Base-by-base conservation (phyloP, 495 filamentous ascomycete species). In the Penicillium verhagenii region DNA sequence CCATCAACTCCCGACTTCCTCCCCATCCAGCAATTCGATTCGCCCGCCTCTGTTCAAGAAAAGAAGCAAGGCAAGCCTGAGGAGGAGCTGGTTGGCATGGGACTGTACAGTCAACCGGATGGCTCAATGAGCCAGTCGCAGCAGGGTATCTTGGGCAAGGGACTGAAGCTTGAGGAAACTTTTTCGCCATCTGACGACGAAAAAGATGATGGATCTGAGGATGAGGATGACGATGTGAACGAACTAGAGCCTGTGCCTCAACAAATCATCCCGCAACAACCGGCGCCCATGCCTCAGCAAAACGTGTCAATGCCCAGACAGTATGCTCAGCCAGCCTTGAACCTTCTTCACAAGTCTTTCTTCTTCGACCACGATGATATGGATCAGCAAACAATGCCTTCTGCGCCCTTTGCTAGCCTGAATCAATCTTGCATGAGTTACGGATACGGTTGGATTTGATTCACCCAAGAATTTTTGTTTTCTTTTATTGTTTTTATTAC, bases 81-180 rank as follows among this genome's bases (percentile, higher is more conserved):
- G 45, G 86, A 91, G 54, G 89, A 91, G 60, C 75, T 95, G 2
- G 83, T 91, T 19, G 90, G 89, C 19, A 86, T 95, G 85, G 90
- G 90, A 10, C 78, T 95, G 2, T 93, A 95, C 72, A 89, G 88
- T 63, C 70, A 82, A 26, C 86, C 86, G 7, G 82, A 80, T 31
- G 71, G 76, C 47, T 77, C 52, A 52, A 58, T 67, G 7, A 79
- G 78, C 40, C 78, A 78, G 28, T 75, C 79, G 5, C 78, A 78
- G 16, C 63, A 64, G 33, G 63, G 57, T 28, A 43, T 65, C 1
- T 78, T 75, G 11, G 88, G 89, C 38, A 89, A 89, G 63, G 89
- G 89, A 0, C 69, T 92, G 60, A 95, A 92, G 63, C 74, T 95
- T 13, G 90, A 92, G 73, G 90, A 93, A 56, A 86, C 86, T 5